These are phyloP conservation scores for Seiridium cupressi DNA, from an alignment of 2,329 filamentous ascomycete species.

Conservation along the genomic window DNA sequence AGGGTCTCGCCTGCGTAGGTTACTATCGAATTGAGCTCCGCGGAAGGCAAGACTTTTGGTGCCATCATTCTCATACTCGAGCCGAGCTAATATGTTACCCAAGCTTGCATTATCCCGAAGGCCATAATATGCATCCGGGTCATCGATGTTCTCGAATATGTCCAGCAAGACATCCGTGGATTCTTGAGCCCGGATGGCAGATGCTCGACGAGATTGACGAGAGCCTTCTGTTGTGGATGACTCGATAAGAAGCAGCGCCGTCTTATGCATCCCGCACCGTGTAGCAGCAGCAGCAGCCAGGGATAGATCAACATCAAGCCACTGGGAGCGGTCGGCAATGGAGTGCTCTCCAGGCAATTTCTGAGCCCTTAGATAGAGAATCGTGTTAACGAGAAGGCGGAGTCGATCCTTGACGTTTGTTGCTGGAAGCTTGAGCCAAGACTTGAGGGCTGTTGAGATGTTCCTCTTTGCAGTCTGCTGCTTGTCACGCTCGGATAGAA, in stretches of 20 bases:
- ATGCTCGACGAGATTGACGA: conserved; percentile 66
- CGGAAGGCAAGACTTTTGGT: conserved; percentile 86
- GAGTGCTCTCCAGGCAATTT: conserved; percentile 72
- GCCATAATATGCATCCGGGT: conserved; percentile 95
- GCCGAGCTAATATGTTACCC: conserved; percentile 71
- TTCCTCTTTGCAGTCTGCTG: conserved; percentile 57
- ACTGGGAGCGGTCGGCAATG: conserved; percentile 73
- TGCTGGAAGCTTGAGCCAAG: conserved; percentile 57
- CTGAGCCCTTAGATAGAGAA: conserved; percentile 88
- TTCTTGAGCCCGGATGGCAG: conserved; percentile 49
- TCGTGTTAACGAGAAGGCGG: conserved; percentile 70
- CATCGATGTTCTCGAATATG: conserved; percentile 91
- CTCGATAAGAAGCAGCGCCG: conserved; percentile 81
- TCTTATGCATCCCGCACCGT: conserved; percentile 81
- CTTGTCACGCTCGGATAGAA: conserved; percentile 65
- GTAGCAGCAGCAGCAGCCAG: conserved; percentile 70
- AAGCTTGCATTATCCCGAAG: conserved; percentile 76
- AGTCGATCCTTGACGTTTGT: conserved; percentile 57
- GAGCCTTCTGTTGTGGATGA: conserved; percentile 49
- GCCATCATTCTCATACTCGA: conserved; percentile 89
- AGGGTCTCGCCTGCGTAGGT: conserved; percentile 63
- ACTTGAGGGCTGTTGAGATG: conserved; percentile 64
- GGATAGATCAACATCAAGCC: conserved; percentile 81
- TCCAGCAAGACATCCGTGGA: conserved; percentile 70
- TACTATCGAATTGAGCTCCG: conserved; percentile 85